Evolutionary conservation across 202 grass and related monocot genomes (phyloP).

Genomic region (Sporobolus alterniflorus): DNA sequence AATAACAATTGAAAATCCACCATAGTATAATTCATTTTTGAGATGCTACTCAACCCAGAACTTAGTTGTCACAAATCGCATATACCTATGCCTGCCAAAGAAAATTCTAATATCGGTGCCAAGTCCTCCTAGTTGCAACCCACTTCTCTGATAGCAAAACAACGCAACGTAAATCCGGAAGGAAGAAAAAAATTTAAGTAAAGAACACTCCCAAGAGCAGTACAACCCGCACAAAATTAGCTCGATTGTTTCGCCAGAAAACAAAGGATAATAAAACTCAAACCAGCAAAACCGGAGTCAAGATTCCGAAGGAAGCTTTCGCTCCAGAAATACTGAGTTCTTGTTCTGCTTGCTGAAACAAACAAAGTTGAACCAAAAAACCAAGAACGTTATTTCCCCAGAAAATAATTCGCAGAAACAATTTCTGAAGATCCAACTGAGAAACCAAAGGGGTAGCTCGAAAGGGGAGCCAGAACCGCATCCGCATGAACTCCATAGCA

Average conservation of each 20-base stretch:
- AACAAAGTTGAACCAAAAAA: background rate
- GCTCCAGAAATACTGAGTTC: background rate
- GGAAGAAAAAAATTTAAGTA: background rate
- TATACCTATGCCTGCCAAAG: background rate
- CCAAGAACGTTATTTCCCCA: background rate
- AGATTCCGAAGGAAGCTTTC: background rate
- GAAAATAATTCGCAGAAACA: background rate
- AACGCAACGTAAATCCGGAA: background rate
- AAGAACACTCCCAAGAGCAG: background rate
- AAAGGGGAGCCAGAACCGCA: slow-evolving; percentile 9
- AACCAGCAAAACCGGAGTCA: slow-evolving; percentile 6
- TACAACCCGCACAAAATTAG: slow-evolving; percentile 4
- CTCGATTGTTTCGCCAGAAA: background rate
- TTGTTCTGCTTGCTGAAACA: slow-evolving; percentile 1
- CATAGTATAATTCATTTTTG: background rate
- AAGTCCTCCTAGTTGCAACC: background rate
- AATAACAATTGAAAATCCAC: background rate
- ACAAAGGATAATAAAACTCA: slow-evolving; percentile 3
- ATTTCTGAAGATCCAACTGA: slow-evolving; percentile 23
- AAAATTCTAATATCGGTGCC: background rate
- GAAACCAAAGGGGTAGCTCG: background rate
- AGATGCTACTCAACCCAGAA: background rate
- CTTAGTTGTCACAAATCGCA: background rate
- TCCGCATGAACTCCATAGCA: background rate
- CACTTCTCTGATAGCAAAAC: background rate